Conservation (phyloP, 148 eudicot genomes). For the Fagopyrum esculentum region DNA sequence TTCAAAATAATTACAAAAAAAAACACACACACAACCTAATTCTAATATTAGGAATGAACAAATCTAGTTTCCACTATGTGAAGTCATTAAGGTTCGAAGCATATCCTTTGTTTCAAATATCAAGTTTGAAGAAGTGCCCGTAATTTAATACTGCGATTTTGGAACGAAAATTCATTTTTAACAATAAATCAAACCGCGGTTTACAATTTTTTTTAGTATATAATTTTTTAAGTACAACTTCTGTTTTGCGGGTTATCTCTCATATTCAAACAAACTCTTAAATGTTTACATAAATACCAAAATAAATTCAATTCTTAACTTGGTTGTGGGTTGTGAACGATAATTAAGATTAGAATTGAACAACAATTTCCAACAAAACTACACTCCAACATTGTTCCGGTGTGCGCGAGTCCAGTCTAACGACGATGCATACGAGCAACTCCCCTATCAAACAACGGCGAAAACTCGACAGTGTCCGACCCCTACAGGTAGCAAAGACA, state of each 20-base stretch:
- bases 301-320: background rate
- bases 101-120: too few species aligned
- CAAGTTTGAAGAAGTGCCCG: too few species aligned
- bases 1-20: too few species aligned
- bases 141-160: too few species aligned
- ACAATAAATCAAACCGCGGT: too few species aligned
- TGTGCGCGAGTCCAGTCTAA: constrained; percentile 69
- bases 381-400: constrained; percentile 63
- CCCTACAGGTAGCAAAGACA: constrained; percentile 14
- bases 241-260: background rate
- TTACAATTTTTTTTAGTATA: too few species aligned
- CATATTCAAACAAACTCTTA: background rate
- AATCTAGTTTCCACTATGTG: too few species aligned
- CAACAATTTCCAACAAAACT: constrained; percentile 68
- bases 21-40: too few species aligned
- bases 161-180: too few species aligned
- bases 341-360: constrained; percentile 54
- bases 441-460: constrained; percentile 79
- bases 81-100: too few species aligned
- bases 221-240: too few species aligned
- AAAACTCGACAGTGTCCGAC: constrained; percentile 14
- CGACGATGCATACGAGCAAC: constrained; percentile 67
- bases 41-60: too few species aligned
- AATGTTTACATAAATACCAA: background rate
- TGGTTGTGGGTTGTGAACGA: background rate